phyloP scores from a whole-genome alignment of 768 basidiomycete genomes.

The Postia placenta region DNA sequence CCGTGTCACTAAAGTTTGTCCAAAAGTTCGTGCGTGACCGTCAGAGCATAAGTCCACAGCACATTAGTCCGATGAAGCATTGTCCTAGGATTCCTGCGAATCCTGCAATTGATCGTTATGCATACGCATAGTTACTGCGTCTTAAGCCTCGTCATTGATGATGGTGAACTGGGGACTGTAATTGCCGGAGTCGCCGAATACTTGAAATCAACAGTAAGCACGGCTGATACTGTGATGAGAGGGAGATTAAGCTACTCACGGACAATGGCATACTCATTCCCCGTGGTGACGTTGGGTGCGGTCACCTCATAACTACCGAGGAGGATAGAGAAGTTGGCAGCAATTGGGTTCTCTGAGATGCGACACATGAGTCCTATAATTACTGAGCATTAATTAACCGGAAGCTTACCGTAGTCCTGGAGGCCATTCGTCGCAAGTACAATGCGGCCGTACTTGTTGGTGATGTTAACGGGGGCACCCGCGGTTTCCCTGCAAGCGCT shows the following conservation, averaged over 20 bases:
- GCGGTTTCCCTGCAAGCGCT: slow-evolving; percentile 29
- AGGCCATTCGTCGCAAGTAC: slow-evolving; percentile 23
- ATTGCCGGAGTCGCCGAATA: slow-evolving; percentile 44
- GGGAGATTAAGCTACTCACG: slow-evolving; percentile 29
- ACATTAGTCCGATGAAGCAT: not conserved
- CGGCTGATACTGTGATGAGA: not conserved
- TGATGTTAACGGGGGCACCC: slow-evolving; percentile 34
- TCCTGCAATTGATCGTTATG: too few species aligned
- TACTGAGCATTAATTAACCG: too few species aligned
- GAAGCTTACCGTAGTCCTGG: slow-evolving; percentile 25
- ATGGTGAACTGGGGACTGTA: slow-evolving; percentile 33
- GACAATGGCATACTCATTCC: slow-evolving; percentile 32
- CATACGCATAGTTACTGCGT: too few species aligned
- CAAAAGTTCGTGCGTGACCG: not conserved
- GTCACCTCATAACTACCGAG: slow-evolving; percentile 29
- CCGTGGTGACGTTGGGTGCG: slow-evolving; percentile 30
- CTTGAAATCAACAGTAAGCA: slow-evolving; percentile 18
- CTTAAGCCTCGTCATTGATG: not conserved
- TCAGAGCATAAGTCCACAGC: not conserved
- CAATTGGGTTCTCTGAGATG: slow-evolving; percentile 29
- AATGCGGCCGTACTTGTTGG: slow-evolving; percentile 27
- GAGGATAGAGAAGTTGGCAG: slow-evolving; percentile 30
- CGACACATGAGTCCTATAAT: not conserved
- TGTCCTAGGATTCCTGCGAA: not conserved
- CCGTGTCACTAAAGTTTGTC: not conserved